Conservation (phyloP, 352 stramenopile species). For the Blastocystis sp. region DNA sequence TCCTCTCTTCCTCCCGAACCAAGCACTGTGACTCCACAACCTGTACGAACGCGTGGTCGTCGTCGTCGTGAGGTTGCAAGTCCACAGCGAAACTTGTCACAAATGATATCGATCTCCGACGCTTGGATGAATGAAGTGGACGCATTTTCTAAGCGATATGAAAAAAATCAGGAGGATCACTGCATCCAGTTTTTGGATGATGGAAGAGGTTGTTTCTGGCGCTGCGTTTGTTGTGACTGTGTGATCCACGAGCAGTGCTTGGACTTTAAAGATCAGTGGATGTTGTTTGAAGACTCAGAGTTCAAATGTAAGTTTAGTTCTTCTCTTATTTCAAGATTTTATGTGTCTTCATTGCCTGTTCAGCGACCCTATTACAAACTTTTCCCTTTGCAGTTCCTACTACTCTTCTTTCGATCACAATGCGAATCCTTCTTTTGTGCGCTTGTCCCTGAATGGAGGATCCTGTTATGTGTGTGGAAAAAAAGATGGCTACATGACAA, state of each 20-base stretch:
- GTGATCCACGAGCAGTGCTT: slow-evolving; percentile 10
- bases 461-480: neutral
- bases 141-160: neutral
- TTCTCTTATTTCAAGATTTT: slow-evolving; percentile 8
- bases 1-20: neutral
- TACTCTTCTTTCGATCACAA: neutral
- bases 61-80: neutral
- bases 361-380: slow-evolving; percentile 2
- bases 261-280: slow-evolving; percentile 40
- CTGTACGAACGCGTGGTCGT: neutral
- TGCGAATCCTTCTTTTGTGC: neutral
- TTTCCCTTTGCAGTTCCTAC: neutral
- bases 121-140: neutral
- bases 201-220: neutral
- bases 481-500: neutral
- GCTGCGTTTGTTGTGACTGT: slow-evolving; percentile 11
- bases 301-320: neutral
- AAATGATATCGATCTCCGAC: neutral
- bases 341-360: slow-evolving; percentile 18
- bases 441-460: neutral
- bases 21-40: neutral
- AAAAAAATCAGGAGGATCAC: neutral
- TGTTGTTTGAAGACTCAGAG: neutral
- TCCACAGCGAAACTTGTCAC: neutral
- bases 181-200: neutral